phyloP scores from a whole-genome alignment of 306 rosid species.

The Prunus kanzakura region DNA sequence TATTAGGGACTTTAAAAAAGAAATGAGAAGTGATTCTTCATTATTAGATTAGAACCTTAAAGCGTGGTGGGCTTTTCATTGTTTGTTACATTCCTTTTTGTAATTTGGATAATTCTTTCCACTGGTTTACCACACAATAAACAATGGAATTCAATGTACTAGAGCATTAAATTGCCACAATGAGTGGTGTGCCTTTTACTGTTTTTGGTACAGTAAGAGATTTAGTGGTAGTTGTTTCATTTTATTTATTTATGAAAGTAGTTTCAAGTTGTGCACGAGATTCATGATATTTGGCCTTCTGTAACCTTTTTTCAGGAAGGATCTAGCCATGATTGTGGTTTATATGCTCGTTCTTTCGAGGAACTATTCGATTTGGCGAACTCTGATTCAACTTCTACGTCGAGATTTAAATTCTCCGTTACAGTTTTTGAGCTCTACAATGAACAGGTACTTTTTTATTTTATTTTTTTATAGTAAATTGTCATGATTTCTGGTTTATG shows the following conservation, averaged over 20 bases:
- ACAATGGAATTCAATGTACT: not conserved
- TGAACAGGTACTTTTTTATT: constrained; percentile 62
- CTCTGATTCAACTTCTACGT: constrained; percentile 77
- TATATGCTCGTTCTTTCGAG: constrained; percentile 88
- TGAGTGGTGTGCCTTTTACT: not conserved
- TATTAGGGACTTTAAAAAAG: not conserved
- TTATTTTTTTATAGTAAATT: not conserved
- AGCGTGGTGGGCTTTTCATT: not conserved
- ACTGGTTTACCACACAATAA: not conserved
- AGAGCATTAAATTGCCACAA: not conserved
- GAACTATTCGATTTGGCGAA: constrained; percentile 90
- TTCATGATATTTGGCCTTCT: not conserved
- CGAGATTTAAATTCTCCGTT: constrained; percentile 68
- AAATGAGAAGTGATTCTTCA: not conserved
- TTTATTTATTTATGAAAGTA: too few relatives aligned
- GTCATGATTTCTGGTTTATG: constrained; percentile 5
- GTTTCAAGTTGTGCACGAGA: not conserved
- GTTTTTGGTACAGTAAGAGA: not conserved
- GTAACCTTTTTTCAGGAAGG: constrained; percentile 70
- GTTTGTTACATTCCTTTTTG: not conserved
- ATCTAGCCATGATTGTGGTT: constrained; percentile 86
- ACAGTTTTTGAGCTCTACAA: constrained; percentile 82
- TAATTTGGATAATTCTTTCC: not conserved
- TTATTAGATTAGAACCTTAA: not conserved
- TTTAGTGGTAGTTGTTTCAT: not conserved